phyloP scores from a whole-genome alignment of 164 flowering plant species.

The Berberis thunbergii region DNA sequence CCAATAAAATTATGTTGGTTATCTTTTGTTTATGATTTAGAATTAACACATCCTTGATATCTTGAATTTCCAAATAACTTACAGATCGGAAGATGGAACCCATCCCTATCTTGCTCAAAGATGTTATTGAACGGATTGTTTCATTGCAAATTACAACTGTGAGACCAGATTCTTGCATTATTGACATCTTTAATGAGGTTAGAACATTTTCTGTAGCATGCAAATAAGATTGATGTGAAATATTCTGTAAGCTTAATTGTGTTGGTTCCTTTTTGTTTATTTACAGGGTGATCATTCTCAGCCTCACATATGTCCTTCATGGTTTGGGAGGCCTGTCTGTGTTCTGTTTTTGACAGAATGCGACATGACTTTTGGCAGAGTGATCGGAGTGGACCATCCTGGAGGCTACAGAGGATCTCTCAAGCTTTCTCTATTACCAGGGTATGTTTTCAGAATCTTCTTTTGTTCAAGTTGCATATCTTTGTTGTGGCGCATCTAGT shows the following conservation, averaged over 20 bases:
- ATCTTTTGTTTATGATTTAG: neutral
- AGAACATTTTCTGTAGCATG: neutral
- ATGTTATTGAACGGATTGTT: conserved; percentile 51
- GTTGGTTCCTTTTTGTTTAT: neutral
- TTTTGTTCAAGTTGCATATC: neutral
- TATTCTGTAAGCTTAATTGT: conserved; percentile 7
- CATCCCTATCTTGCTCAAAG: conserved; percentile 60
- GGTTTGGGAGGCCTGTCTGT: conserved; percentile 71
- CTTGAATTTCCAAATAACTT: conserved; percentile 3
- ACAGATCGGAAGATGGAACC: conserved; percentile 62
- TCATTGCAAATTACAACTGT: conserved; percentile 32
- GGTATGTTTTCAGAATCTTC: conserved; percentile 35
- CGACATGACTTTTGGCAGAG: conserved; percentile 67
- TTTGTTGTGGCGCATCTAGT: neutral
- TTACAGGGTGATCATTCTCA: conserved; percentile 86
- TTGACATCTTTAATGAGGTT: conserved; percentile 73
- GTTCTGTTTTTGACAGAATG: conserved; percentile 71
- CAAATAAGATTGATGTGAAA: neutral
- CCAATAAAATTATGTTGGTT: neutral
- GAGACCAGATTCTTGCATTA: conserved; percentile 71
- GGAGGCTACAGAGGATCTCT: conserved; percentile 73
- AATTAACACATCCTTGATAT: too few relatives aligned
- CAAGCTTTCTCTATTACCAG: conserved; percentile 60
- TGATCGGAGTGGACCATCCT: conserved; percentile 39
- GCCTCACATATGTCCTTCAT: conserved; percentile 54